Evolutionary conservation across 306 rosid genomes (phyloP), one percentile per base, ranked within the genome.

Genomic region (Rosa rugosa): DNA sequence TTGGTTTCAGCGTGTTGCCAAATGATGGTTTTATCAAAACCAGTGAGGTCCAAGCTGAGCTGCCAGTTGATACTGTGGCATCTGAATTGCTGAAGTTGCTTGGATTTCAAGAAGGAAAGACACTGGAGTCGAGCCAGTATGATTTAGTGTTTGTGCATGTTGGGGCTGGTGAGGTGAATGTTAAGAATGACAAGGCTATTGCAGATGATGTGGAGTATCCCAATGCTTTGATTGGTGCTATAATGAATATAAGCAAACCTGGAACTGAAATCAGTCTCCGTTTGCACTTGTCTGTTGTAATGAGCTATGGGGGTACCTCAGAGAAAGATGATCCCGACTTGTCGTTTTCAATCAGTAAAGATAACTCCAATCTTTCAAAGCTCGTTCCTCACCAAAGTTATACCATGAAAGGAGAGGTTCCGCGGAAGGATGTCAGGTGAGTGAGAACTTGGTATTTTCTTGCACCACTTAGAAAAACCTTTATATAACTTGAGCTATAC

Each of bases 331-430:
- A 86, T 49, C 42, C 83, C 18, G 84, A 80, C 76, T 83, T 88
- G 81, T 83, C 92, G 16, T 86, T 93, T 81, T 83, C 47, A 56
- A 72, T 79, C 59, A 41, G 66, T 40, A 75, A 41, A 31, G 84
- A 85, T 57, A 77, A 83, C 49, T 75, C 92, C 40, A 6, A 80
- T 75, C 84, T 91, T 75, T 87, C 94, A 36, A 10, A 4, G 50
- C 85, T 96, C 5, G 82, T 89, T 78, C 99, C 99, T 77, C 83
- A 75, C 60, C 99, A 96, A 66, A 96, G 97, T 86, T 93, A 91
- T 83, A 83, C 87, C 50, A 84, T 93, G 97, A 90, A 77, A 86
- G 99, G 98, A 77, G 96, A 89, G 81, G 49, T 46, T 77, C 91
- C 78, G 42, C 86, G 96, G 73, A 86, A 86, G 71, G 89, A 93